Base-by-base conservation (phyloP, 805 yeast species). In the Metschnikowia chrysomelidarum region DNA sequence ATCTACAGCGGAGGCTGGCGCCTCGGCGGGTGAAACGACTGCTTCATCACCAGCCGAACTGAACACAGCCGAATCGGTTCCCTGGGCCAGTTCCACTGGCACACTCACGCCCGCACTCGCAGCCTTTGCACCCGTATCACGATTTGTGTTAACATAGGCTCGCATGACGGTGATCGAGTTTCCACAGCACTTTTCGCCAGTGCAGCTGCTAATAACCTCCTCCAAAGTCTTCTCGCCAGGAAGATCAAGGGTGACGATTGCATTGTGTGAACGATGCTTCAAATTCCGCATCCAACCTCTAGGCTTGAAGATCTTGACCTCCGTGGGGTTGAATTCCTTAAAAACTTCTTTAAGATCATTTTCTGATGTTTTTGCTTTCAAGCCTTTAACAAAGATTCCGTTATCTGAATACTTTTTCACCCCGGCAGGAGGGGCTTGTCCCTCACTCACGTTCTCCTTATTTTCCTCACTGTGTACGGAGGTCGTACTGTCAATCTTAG, bases 241-340 rank as follows among this genome's bases (percentile, higher is more conserved):
- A 20, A 44, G 34, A 11, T 66, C 62, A 38, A 73, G 58, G 30
- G 68, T 73, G 32, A 68, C 73, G 60, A 71, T 69, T 33, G 85
- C 87, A 33, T 73, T 69, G 10, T 69, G 68, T 34, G 57, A 47
- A 27, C 61, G 60, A 30, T 60, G 64, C 19, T 56, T 57, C 41
- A 65, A 56, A 19, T 50, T 48, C 26, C 51, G 49, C 36, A 47
- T 49, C 24, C 51, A 46, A 29, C 59, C 61, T 32, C 47, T 50
- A 24, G 64, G 64, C 47, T 66, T 70, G 49, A 67, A 71, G 27
- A 76, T 63, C 53, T 67, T 70, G 24, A 76, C 66, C 27, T 68
- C 74, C 22, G 61, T 59, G 8, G 81, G 78, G 9, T 54, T 53
- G 51, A 57, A 76, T 0, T 59, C 71, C 14, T 59, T 30, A 35